phyloP scores from a whole-genome alignment of 208 protist genomes.

The Leishmania major region DNA sequence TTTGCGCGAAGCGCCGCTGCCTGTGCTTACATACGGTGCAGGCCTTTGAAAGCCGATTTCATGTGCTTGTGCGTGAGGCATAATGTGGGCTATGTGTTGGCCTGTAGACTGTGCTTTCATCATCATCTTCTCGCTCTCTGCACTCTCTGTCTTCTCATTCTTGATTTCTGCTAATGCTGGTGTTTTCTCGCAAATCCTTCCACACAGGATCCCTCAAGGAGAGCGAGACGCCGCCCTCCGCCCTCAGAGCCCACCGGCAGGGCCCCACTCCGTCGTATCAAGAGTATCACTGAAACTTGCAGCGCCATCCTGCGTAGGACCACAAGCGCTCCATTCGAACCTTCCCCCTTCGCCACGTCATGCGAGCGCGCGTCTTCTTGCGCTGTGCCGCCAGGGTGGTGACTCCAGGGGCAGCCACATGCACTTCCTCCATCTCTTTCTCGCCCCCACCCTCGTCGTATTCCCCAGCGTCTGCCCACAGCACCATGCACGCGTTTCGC shows the following conservation, averaged over 20 bases:
- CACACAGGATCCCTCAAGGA: background rate
- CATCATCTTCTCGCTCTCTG: background rate
- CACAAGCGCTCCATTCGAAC: background rate
- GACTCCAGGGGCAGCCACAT: background rate
- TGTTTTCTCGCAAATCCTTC: background rate
- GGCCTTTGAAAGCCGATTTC: background rate
- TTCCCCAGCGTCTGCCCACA: slow-evolving; percentile 2
- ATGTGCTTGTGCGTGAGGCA: background rate
- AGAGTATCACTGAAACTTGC: background rate
- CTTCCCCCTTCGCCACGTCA: background rate
- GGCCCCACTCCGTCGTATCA: background rate
- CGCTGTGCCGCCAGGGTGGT: background rate
- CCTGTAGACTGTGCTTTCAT: background rate
- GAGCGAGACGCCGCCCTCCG: background rate
- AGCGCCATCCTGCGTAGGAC: background rate
- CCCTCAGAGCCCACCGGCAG: background rate
- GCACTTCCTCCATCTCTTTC: background rate
- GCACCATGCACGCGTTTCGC: slow-evolving; percentile 43
- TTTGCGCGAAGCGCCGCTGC: background rate
- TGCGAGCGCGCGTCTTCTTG: background rate
- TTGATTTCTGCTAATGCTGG: background rate
- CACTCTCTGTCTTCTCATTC: background rate
- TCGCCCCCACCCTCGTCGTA: background rate
- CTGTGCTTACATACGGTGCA: background rate
- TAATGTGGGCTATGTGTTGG: background rate